Evolutionary conservation across 352 stramenopile species (phyloP).

Genomic region (Globisporangium orthogonon): DNA sequence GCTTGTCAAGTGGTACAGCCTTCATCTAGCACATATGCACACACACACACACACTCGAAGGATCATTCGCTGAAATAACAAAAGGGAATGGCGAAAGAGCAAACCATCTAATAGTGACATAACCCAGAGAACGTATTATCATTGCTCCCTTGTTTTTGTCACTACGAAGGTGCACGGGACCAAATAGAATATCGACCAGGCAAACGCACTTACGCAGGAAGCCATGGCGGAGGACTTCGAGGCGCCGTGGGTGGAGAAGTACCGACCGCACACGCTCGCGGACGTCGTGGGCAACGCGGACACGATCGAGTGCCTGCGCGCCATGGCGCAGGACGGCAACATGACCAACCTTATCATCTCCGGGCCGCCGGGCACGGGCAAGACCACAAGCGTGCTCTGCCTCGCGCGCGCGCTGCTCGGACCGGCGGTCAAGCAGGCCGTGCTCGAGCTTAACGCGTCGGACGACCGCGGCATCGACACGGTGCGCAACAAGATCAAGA

Average conservation of each 20-base stretch:
- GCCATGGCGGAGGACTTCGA: constrained; percentile 81
- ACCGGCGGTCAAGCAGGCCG: constrained; percentile 75
- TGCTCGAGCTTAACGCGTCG: constrained; percentile 98
- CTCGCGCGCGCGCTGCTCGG: constrained; percentile 88
- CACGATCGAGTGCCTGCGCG: constrained; percentile 91
- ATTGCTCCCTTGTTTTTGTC: no score
- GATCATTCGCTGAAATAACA: no score
- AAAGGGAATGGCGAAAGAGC: no score
- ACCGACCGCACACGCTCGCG: constrained; percentile 85
- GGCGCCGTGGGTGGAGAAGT: constrained; percentile 98
- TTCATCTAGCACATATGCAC: no score
- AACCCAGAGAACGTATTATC: no score
- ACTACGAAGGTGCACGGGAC: no score
- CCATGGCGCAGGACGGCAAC: constrained; percentile 96
- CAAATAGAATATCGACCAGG: no score
- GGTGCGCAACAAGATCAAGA: constrained; percentile 97
- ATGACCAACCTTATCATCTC: constrained; percentile 98
- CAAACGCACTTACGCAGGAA: no score
- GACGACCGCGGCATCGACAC: constrained; percentile 92
- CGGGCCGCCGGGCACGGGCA: constrained; percentile 90
- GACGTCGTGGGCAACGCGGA: constrained; percentile 99
- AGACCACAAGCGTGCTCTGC: constrained; percentile 92
- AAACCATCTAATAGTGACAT: no score
- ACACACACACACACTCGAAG: no score
- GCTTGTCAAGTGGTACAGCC: no score